Evolutionary conservation across 768 basidiomycete genomes (phyloP), one percentile per base, ranked within the genome.

Genomic region (Coprinellus micaceus): DNA sequence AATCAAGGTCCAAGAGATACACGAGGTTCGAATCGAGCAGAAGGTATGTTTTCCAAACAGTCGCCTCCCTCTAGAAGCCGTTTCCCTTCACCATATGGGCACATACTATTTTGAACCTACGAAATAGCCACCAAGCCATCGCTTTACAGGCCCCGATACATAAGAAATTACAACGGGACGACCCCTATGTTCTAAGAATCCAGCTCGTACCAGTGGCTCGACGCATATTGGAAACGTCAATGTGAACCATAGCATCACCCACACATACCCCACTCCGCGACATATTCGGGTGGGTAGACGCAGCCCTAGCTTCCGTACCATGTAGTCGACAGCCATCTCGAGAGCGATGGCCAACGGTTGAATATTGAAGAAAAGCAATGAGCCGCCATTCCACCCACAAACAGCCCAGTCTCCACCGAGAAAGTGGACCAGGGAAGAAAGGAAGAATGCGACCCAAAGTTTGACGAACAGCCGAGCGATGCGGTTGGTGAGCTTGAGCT

Each of bases 361-460:
- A 17, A 67, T 33, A 51, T 66, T 47, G 62, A 71, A 71, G 61
- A 72, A 74, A 3, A 26, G 3, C 9, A 72, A 53, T 28, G 68
- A 64, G 19, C 62, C 60, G 48, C 59, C 7, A 48, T 44, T 53
- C 60, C 60, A 62, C 30, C 60, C 39, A 15, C 58, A 53, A 19
- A 64, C 45, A 50, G 66, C 58, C 65, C 68, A 66, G 56, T 62
- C 64, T 49, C 71, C 72, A n/a, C 66, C 68, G 9, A 59, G 43
- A 45, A 54, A 54, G 53, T 74, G 70, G 43, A 71, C 64, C 15
- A 68, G 39, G 4, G 61, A 68, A 13, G 72, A 72, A 39, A 72
- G 39, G 54, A 67, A 56, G 62, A 74, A 74, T 22, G 64, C 64
- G 25, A 54, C 22, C 44, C 58, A 57, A 11, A 64, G 59, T 52